Evolutionary conservation across 345 rosid species (phyloP).

Genomic region (Dipteronia dyeriana): DNA sequence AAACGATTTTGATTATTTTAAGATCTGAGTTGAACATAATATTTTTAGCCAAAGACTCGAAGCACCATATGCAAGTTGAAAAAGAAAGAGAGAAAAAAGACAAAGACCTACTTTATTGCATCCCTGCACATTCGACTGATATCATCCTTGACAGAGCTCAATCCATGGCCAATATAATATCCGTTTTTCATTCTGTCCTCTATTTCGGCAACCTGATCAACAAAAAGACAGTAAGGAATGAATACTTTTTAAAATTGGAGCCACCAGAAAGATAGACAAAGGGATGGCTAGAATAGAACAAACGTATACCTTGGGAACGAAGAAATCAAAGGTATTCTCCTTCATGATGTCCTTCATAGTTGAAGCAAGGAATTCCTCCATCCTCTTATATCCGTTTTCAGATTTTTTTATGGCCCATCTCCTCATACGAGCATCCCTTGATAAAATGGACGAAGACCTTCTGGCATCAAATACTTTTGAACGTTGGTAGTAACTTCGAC

Average conservation of each 20-base stretch:
- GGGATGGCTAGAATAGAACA: slow-evolving; percentile 2
- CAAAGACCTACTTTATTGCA: slow-evolving; percentile 81
- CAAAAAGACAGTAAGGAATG: slow-evolving; percentile 22
- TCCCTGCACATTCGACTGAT: slow-evolving; percentile 98
- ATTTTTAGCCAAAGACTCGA: slow-evolving; percentile 6
- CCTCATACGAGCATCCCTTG: slow-evolving; percentile 98
- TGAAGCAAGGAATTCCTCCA: slow-evolving; percentile 89
- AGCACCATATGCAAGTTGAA: not conserved
- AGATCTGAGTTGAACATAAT: not conserved
- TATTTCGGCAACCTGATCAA: slow-evolving; percentile 78
- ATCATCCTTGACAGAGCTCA: slow-evolving; percentile 89
- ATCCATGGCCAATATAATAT: slow-evolving; percentile 80
- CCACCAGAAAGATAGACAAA: slow-evolving; percentile 1
- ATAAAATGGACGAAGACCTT: slow-evolving; percentile 78
- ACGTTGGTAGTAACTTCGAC: slow-evolving; percentile 85
- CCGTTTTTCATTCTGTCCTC: slow-evolving; percentile 83
- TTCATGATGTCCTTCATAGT: slow-evolving; percentile 93
- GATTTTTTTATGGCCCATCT: slow-evolving; percentile 91
- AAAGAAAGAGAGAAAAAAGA: not conserved
- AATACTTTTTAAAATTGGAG: slow-evolving; percentile 21
- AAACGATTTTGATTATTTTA: not conserved
- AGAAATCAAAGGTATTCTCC: slow-evolving; percentile 83
- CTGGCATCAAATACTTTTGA: slow-evolving; percentile 95
- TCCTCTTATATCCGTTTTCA: slow-evolving; percentile 79
- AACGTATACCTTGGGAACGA: slow-evolving; percentile 76